A percentile compares a stretch with the other conserved stretches of the same genome.
These are phyloP conservation scores for Hypoxylon rubiginosum DNA, from an alignment of 2,329 filamentous ascomycete species.

Conservation along the genomic window DNA sequence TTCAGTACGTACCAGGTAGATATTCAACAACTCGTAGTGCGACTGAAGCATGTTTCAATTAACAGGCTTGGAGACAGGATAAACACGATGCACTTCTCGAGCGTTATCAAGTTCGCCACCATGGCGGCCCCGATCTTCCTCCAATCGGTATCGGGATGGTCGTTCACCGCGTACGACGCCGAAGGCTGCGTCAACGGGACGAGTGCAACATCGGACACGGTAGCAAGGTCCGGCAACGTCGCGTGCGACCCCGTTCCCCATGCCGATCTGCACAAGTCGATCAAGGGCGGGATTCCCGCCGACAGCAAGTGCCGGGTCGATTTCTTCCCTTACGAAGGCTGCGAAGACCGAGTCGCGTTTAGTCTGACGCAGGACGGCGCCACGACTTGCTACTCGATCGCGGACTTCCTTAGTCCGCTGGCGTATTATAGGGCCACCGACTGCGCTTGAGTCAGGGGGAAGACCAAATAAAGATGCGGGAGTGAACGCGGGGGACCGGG, in stretches of 20 bases:
- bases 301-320: slow-evolving; percentile 29
- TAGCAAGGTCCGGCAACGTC: slow-evolving; percentile 23
- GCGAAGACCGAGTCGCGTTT: slow-evolving; percentile 25
- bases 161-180: slow-evolving; percentile 26
- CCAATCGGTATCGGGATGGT: slow-evolving; percentile 24
- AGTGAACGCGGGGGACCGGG: no score
- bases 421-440: slow-evolving; percentile 25
- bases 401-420: slow-evolving; percentile 22
- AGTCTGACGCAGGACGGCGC: slow-evolving; percentile 30
- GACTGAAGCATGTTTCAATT: neutral
- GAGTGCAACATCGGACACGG: slow-evolving; percentile 10
- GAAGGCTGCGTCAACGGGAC: slow-evolving; percentile 18
- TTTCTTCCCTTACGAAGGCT: slow-evolving; percentile 25
- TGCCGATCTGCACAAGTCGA: slow-evolving; percentile 26
- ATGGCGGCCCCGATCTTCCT: slow-evolving; percentile 11
- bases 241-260: slow-evolving; percentile 24
- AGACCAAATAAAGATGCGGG: neutral
- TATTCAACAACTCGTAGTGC: neutral
- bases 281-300: slow-evolving; percentile 22
- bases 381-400: slow-evolving; percentile 25
- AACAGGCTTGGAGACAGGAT: neutral
- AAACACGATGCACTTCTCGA: slow-evolving; percentile 26
- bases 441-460: slow-evolving; percentile 12
- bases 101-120: slow-evolving; percentile 4
- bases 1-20: neutral